Conservation (phyloP, 345 rosid genomes). For the Laguncularia racemosa region DNA sequence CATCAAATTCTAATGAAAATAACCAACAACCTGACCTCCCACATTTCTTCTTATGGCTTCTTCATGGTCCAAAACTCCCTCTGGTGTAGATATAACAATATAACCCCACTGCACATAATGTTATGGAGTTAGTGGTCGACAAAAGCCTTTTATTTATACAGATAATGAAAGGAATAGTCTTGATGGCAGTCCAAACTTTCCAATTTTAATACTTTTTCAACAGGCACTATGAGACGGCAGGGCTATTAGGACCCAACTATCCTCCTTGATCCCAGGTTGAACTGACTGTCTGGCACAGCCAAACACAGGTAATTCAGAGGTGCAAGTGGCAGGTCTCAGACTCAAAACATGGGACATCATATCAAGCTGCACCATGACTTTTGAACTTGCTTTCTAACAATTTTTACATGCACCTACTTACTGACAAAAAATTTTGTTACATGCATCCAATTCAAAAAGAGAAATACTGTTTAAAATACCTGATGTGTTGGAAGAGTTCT, state of each 20-base stretch:
- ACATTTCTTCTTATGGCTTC: slow-evolving; percentile 68
- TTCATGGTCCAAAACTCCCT: slow-evolving; percentile 93
- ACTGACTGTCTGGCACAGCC: too few relatives aligned
- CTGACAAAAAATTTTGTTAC: too few relatives aligned
- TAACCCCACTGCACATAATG: slow-evolving; percentile 71
- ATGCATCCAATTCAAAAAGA: too few relatives aligned
- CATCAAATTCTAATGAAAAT: slow-evolving; percentile 46
- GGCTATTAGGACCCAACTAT: too few relatives aligned
- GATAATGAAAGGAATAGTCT: too few relatives aligned
- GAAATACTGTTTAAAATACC: slow-evolving; percentile 25
- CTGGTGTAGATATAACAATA: slow-evolving; percentile 83
- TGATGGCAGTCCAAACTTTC: too few relatives aligned
- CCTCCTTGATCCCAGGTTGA: too few relatives aligned
- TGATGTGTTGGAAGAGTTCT: slow-evolving; percentile 78
- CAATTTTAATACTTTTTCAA: too few relatives aligned
- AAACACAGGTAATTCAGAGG: too few relatives aligned
- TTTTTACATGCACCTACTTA: not conserved
- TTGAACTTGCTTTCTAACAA: not conserved
- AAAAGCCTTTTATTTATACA: too few relatives aligned
- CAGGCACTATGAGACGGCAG: too few relatives aligned
- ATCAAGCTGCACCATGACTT: not conserved
- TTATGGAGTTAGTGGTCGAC: not conserved
- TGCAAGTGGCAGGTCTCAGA: not conserved
- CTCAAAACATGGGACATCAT: not conserved
- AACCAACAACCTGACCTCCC: slow-evolving; percentile 93